Evolutionary conservation across 2,329 filamentous ascomycete genomes (phyloP).

Genomic region (Penicillium psychrosexuale): DNA sequence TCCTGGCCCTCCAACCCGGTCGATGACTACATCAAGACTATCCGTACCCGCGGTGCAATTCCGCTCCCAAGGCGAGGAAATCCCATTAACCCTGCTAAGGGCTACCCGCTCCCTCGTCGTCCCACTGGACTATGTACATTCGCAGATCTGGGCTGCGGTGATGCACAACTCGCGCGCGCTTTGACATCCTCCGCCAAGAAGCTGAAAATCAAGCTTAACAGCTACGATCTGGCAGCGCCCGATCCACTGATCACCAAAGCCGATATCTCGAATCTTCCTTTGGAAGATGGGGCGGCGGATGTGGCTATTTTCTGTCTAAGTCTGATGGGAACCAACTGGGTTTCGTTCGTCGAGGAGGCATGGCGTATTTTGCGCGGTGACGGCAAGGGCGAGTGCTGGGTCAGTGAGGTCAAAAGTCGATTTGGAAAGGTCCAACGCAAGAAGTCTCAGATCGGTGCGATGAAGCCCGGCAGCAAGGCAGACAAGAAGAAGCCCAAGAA

Average conservation of each 20-base stretch:
- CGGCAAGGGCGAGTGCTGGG: slow-evolving; percentile 80
- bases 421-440: slow-evolving; percentile 62
- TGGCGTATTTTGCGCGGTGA: slow-evolving; percentile 88
- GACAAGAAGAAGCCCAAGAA: slow-evolving; percentile 45
- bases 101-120: slow-evolving; percentile 64
- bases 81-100: slow-evolving; percentile 29
- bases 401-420: slow-evolving; percentile 92
- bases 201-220: slow-evolving; percentile 71
- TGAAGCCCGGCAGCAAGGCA: slow-evolving; percentile 40
- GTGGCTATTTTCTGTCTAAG: slow-evolving; percentile 93
- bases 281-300: slow-evolving; percentile 72
- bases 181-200: slow-evolving; percentile 60
- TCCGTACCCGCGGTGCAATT: slow-evolving; percentile 65
- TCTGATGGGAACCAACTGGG: slow-evolving; percentile 98
- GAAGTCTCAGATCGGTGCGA: slow-evolving; percentile 40
- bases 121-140: slow-evolving; percentile 68
- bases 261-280: slow-evolving; percentile 80
- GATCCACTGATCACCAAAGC: slow-evolving; percentile 76
- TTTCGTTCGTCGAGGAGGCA: slow-evolving; percentile 93
- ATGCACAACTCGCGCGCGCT: slow-evolving; percentile 72
- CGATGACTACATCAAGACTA: slow-evolving; percentile 73
- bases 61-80: slow-evolving; percentile 41
- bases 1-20: slow-evolving; percentile 96
- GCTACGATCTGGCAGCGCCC: slow-evolving; percentile 81
- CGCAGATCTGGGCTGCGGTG: slow-evolving; percentile 90